Evolutionary conservation across 371 early-diverging fungal species (phyloP).

Genomic region (Parasitella parasitica): DNA sequence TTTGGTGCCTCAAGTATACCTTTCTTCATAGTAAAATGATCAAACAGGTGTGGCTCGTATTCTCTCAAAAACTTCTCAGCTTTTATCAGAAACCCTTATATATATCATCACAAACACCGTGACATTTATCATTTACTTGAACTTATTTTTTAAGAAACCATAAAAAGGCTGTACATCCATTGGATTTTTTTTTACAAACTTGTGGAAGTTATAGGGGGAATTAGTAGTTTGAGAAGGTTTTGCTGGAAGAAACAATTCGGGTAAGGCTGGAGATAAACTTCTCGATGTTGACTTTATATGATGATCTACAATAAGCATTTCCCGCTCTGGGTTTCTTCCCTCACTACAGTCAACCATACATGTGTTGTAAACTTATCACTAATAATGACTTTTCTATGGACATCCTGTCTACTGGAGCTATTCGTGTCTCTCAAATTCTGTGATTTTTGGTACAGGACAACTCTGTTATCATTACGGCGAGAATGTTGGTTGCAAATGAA

Average conservation of each 20-base stretch:
- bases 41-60: too few relatives aligned
- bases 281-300: conserved; percentile 3
- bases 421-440: conserved; percentile 4
- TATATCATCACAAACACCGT: too few relatives aligned
- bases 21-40: too few relatives aligned
- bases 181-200: too few relatives aligned
- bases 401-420: conserved; percentile 3
- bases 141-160: not conserved
- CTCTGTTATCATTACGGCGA: conserved; percentile 3
- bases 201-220: too few relatives aligned
- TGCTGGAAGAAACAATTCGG: conserved; percentile 8
- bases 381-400: conserved; percentile 2
- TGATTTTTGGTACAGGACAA: conserved; percentile 3
- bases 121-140: too few relatives aligned
- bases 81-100: too few relatives aligned
- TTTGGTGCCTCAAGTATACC: too few relatives aligned
- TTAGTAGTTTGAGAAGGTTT: not conserved
- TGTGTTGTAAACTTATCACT: conserved; percentile 1
- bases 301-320: conserved; percentile 9
- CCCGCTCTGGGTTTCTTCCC: conserved; percentile 7
- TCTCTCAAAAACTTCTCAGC: too few relatives aligned
- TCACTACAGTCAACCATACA: conserved; percentile 7
- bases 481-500: too few relatives aligned
- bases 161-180: not conserved
- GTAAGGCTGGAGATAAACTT: conserved; percentile 6